Conservation (phyloP, 2,329 filamentous ascomycete genomes). For the Arthroderma sp. region DNA sequence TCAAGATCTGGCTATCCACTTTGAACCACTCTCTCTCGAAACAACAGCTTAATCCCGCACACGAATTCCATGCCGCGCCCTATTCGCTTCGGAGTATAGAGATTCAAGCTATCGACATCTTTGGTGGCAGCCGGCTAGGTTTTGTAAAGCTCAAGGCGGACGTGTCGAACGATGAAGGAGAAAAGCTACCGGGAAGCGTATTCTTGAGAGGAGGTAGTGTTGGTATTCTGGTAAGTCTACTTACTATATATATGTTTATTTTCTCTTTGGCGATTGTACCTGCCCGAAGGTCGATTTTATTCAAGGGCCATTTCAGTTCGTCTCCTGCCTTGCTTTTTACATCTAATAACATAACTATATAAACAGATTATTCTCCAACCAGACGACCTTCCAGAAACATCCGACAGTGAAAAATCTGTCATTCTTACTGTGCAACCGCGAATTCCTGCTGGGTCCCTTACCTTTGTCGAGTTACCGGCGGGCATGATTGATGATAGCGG, state of each 20-base stretch:
- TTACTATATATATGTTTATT: not conserved
- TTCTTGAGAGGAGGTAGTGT: slow-evolving; percentile 48
- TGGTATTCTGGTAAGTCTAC: slow-evolving; percentile 37
- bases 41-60: slow-evolving; percentile 29
- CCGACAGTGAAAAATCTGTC: slow-evolving; percentile 30
- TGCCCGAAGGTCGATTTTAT: not conserved
- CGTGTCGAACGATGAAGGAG: slow-evolving; percentile 39
- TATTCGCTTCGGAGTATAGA: slow-evolving; percentile 41
- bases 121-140: slow-evolving; percentile 36
- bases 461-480: slow-evolving; percentile 45
- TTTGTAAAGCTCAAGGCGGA: slow-evolving; percentile 45
- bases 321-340: not conserved
- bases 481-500: slow-evolving; percentile 47
- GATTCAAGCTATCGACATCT: slow-evolving; percentile 43
- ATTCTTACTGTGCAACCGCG: slow-evolving; percentile 46
- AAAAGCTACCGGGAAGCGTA: slow-evolving; percentile 42
- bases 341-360: not conserved
- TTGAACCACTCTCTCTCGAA: slow-evolving; percentile 36
- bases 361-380: slow-evolving; percentile 42
- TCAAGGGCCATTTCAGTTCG: not conserved
- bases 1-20: slow-evolving; percentile 42
- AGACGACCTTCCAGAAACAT: slow-evolving; percentile 30
- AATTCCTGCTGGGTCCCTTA: slow-evolving; percentile 41
- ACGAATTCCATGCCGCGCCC: slow-evolving; percentile 40
- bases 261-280: not conserved